Evolutionary conservation across 768 basidiomycete species (phyloP), one percentile per base, ranked within the genome.

Genomic region (Mycena capillaripes): DNA sequence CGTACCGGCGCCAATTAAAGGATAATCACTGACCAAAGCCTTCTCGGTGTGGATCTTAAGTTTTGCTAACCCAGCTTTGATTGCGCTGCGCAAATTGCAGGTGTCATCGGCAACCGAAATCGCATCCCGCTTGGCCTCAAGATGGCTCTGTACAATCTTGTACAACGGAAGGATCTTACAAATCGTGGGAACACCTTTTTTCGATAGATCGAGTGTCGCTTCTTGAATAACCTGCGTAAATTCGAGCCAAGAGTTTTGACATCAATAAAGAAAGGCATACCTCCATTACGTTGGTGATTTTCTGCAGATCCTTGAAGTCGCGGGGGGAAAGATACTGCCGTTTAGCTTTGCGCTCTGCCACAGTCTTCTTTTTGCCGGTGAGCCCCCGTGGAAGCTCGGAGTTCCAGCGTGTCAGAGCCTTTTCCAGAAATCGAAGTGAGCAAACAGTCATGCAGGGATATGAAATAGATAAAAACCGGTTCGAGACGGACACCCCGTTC

Each of bases 181-280:
- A 10, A 71, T 71, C 14, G 56, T 71, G 3, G 70, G 70, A 4
- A 65, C 70, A 1, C 48, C 63, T 12, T 71, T 71, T 30, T 53
- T 64, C 2, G 57, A 71, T 9, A 71, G 58, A 32, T 71, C 56
- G 7, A 66, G 64, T 11, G 63, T 71, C 4, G 30, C 50, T 8
- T 63, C 60, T 27, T 70, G 52, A 23, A 70, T 27, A 8, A 58
- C 42, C 69, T 66, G 11, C 17, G 9, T 3, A 16, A 59, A 7
- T 16, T 7, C n/a, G 5, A 58, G 56, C 34, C 16, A 19, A n/a
- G 2, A 53, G 16, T 3, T 19, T 4, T 7, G 21, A 14, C 30
- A 17, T 48, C n/a, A n/a, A 48, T 17, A 21, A 53, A 53, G 4
- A 11, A 36, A 36, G 9, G 16, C 53, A 17, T 14, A 55, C 63